Base-by-base conservation (phyloP, 805 yeast species). In the Candida ortonii region DNA sequence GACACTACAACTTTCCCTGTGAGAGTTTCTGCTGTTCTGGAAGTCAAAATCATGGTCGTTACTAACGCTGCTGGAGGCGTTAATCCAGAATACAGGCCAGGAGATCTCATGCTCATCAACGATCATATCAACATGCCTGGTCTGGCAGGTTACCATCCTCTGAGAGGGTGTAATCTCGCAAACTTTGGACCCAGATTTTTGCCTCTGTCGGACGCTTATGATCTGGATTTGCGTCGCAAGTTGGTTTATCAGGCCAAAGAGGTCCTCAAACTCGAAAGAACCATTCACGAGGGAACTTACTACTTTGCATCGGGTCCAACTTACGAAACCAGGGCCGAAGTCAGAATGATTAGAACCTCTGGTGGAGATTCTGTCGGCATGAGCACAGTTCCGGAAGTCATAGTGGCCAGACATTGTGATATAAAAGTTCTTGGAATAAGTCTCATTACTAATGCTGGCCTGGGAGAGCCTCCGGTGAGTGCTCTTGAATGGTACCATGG, bases 31-130 rank as follows among this genome's bases (percentile, higher is more conserved):
- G 68, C 76, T 32, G 56, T 65, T 25, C 61, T 89, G 49, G 86
- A 82, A 0, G 77, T 80, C 18, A 59, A 68, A 28, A 67, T 70
- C 3, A 66, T 90, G 26, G 66, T 90, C 16, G 94, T 82, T 7
- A 90, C 97, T n/a, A 90, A 90, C 61, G 98, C 98, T 1, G 95
- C 96, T 2, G 98, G 97, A 28, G 97, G 96, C 1, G 59, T 84
- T 28, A 83, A 87, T 50, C 61, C 74, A 2, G 53, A 50, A 4
- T 89, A 61, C 59, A 69, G 70, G 34, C 84, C 90, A 2, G 96
- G 97, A 20, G 97, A 93, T 53, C 65, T 90, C 45, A 90, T 93
- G 97, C 70, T 93, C 30, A 75, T 90, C 44, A 72, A 72, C 46
- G 98, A 89, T 57, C 98, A 90, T 58, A 72, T 90, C 50, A 88